These are phyloP conservation scores for Diaporthe velutina DNA, from an alignment of 2,329 filamentous ascomycete genomes.

Conservation along the genomic window DNA sequence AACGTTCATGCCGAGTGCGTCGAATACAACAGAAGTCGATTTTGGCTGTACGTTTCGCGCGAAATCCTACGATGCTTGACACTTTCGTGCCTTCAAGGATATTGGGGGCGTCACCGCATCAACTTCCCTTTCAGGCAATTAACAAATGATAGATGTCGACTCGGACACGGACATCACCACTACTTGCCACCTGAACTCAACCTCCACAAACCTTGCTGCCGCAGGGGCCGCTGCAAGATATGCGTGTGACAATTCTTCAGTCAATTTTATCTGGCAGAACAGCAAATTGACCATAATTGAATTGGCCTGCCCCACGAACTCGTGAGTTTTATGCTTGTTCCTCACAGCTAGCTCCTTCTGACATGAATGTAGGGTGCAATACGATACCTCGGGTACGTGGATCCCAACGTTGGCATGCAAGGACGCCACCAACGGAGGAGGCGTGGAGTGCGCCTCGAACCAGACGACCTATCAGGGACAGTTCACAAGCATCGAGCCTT, in stretches of 20 bases:
- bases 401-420: slow-evolving; percentile 31
- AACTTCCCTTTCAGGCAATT: not conserved
- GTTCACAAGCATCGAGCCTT: slow-evolving; percentile 27
- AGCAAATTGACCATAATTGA: slow-evolving; percentile 58
- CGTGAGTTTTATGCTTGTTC: not conserved
- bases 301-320: slow-evolving; percentile 52
- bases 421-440: slow-evolving; percentile 15
- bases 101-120: not conserved
- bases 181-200: slow-evolving; percentile 58
- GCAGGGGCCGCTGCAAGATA: slow-evolving; percentile 52
- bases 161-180: slow-evolving; percentile 55
- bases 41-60: slow-evolving; percentile 52
- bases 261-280: slow-evolving; percentile 59
- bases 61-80: not conserved
- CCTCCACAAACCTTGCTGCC: slow-evolving; percentile 52
- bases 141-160: slow-evolving; percentile 46
- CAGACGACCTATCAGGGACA: slow-evolving; percentile 18
- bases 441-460: slow-evolving; percentile 33
- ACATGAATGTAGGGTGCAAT: slow-evolving; percentile 25
- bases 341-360: not conserved
- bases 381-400: slow-evolving; percentile 35
- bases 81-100: too few relatives aligned
- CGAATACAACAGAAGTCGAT: slow-evolving; percentile 51
- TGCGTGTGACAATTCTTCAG: slow-evolving; percentile 55
- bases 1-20: slow-evolving; percentile 46